phyloP scores from a whole-genome alignment of 495 filamentous ascomycete genomes.

The Aspergillus baeticus region DNA sequence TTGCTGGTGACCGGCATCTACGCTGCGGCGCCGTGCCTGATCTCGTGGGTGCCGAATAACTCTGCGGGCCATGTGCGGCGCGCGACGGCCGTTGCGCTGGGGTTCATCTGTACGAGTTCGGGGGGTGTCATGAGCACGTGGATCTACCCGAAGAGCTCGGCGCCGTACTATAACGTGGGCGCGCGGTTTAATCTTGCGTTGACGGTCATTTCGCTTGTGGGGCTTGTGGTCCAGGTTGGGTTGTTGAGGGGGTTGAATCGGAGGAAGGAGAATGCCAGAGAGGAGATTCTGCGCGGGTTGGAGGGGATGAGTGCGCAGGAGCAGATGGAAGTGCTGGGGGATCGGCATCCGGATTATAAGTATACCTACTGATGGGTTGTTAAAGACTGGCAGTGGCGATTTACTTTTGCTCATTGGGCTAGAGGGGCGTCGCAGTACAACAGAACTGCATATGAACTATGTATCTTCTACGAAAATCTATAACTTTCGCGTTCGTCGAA shows the following conservation, averaged over 20 bases:
- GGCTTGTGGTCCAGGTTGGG: constrained; percentile 3
- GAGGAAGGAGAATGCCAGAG: background rate
- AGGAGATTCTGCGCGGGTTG: constrained; percentile 3
- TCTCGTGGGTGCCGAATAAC: constrained; percentile 16
- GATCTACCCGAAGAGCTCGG: constrained; percentile 15
- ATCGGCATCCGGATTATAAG: constrained; percentile 11
- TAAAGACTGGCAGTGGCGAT: too few relatives aligned
- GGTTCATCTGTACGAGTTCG: constrained; percentile 9
- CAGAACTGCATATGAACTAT: too few relatives aligned
- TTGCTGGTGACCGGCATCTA: constrained; percentile 15
- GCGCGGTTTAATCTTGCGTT: constrained; percentile 8
- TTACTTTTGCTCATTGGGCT: too few relatives aligned
- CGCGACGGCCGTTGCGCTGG: constrained; percentile 10
- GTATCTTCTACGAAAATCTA: too few relatives aligned
- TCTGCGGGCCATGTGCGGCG: constrained; percentile 10
- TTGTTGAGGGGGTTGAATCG: constrained; percentile 5
- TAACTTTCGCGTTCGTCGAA: too few relatives aligned
- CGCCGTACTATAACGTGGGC: constrained; percentile 8
- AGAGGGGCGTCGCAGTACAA: too few relatives aligned
- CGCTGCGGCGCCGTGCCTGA: constrained; percentile 11
- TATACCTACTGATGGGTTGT: constrained; percentile 17
- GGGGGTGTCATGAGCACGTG: constrained; percentile 16
- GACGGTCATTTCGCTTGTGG: constrained; percentile 5
- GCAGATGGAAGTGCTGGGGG: constrained; percentile 11
- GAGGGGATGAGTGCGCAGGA: constrained; percentile 11